Conservation (phyloP, 2,329 filamentous ascomycete species). For the Nemania serpens region DNA sequence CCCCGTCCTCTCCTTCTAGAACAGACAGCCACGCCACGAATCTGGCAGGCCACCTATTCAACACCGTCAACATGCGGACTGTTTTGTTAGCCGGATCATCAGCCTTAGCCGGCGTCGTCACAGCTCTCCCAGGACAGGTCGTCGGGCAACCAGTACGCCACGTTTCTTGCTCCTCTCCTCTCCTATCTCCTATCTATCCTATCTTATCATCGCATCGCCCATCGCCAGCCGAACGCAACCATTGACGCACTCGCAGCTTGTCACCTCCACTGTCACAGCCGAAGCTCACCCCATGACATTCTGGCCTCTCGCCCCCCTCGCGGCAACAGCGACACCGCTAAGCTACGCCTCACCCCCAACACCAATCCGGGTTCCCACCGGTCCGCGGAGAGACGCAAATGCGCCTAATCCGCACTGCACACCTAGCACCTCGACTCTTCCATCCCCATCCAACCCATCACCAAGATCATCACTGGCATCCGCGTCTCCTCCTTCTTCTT, state of each 20-base stretch:
- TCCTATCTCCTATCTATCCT: not conserved
- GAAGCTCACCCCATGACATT: slow-evolving; percentile 39
- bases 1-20: not conserved
- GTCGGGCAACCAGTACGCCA: slow-evolving; percentile 16
- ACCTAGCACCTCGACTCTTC: not conserved
- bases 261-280: slow-evolving; percentile 35
- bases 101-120: slow-evolving; percentile 4
- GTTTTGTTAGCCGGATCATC: not conserved
- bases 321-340: slow-evolving; percentile 32
- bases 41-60: not conserved
- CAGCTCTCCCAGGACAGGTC: slow-evolving; percentile 17
- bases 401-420: not conserved
- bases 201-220: not conserved
- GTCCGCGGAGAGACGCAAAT: slow-evolving; percentile 28
- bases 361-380: slow-evolving; percentile 34
- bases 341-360: slow-evolving; percentile 36
- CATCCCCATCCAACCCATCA: not conserved
- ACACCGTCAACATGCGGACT: slow-evolving; percentile 8
- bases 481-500: not conserved
- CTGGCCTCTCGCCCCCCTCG: slow-evolving; percentile 31
- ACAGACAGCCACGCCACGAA: not conserved
- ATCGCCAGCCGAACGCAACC: not conserved
- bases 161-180: not conserved
- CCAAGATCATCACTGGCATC: no score
- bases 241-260: slow-evolving; percentile 13